A percentile compares a stretch with the other conserved stretches of the same genome.
These are phyloP conservation scores for Penicillium goetzii DNA, from an alignment of 495 filamentous ascomycete species.

Conservation along the genomic window DNA sequence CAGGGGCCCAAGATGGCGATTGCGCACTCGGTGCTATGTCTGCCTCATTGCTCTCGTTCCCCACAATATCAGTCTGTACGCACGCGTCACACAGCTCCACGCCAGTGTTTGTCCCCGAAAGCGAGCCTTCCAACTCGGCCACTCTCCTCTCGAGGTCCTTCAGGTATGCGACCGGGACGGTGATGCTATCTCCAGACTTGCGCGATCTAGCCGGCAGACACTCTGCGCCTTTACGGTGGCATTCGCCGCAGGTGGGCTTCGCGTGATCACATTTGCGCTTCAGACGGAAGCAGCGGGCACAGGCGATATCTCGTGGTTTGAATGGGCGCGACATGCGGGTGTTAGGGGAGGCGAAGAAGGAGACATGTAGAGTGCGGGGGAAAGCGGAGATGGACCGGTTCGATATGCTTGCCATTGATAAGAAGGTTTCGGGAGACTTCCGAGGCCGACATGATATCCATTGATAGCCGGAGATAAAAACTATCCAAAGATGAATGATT, in stretches of 20 bases:
- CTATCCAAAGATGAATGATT: background rate
- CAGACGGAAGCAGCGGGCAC: slow-evolving; percentile 39
- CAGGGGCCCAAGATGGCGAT: slow-evolving; percentile 11
- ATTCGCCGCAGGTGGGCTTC: slow-evolving; percentile 41
- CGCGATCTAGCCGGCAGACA: slow-evolving; percentile 37
- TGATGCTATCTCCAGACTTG: slow-evolving; percentile 36
- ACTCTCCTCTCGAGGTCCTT: slow-evolving; percentile 34
- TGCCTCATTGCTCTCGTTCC: background rate
- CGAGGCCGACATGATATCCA: slow-evolving; percentile 12
- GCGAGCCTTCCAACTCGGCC: slow-evolving; percentile 28
- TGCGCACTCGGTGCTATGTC: background rate
- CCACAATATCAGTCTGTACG: slow-evolving; percentile 34
- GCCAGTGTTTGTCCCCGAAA: background rate
- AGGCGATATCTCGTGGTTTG: slow-evolving; percentile 37
- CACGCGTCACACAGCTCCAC: slow-evolving; percentile 29
- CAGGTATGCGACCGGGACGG: slow-evolving; percentile 37
- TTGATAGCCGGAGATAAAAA: background rate
- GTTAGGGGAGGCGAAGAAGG: slow-evolving; percentile 7
- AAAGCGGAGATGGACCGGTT: slow-evolving; percentile 20
- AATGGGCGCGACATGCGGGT: slow-evolving; percentile 34
- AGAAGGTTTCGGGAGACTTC: slow-evolving; percentile 26
- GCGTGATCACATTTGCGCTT: slow-evolving; percentile 43
- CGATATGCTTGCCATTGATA: slow-evolving; percentile 20
- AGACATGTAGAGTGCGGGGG: slow-evolving; percentile 12
- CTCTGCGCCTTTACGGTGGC: slow-evolving; percentile 37